Conservation (phyloP, 768 basidiomycete species). For the Hygrophoropsis aurantiaca region DNA sequence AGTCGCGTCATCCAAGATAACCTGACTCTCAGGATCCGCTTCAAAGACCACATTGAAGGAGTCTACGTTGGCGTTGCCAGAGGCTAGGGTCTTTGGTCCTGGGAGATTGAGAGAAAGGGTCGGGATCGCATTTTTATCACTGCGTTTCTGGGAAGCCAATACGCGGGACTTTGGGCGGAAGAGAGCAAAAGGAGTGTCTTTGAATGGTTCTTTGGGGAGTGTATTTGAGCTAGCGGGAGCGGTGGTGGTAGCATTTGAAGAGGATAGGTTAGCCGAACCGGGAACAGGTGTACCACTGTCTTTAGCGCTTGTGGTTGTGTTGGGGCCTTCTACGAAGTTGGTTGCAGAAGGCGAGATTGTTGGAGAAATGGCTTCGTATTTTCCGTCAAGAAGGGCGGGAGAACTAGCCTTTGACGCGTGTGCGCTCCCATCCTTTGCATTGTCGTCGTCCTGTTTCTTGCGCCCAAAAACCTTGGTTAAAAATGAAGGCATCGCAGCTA, state of each 20-base stretch:
- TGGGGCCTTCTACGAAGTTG: slow-evolving; percentile 16
- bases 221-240: slow-evolving; percentile 9
- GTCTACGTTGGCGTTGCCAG: no score
- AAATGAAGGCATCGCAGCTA: slow-evolving; percentile 65
- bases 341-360: slow-evolving; percentile 35
- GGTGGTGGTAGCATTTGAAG: slow-evolving; percentile 16
- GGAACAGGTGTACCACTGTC: no score
- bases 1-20: slow-evolving; percentile 48
- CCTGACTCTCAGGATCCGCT: slow-evolving; percentile 48
- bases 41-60: slow-evolving; percentile 61
- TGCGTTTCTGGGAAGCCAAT: slow-evolving; percentile 33
- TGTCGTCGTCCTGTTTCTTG: slow-evolving; percentile 62
- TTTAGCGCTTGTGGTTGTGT: slow-evolving; percentile 14
- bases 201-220: slow-evolving; percentile 44
- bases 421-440: no score
- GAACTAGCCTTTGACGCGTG: slow-evolving; percentile 35
- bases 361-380: slow-evolving; percentile 70
- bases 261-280: no score
- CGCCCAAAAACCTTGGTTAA: slow-evolving; percentile 77
- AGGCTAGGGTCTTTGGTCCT: slow-evolving; percentile 47
- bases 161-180: slow-evolving; percentile 48
- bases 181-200: slow-evolving; percentile 46
- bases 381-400: slow-evolving; percentile 63
- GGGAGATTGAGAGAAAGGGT: slow-evolving; percentile 66
- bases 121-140: slow-evolving; percentile 40